Evolutionary conservation across 129 eudicot species (phyloP).

Genomic region (Saposhnikovia divaricata): DNA sequence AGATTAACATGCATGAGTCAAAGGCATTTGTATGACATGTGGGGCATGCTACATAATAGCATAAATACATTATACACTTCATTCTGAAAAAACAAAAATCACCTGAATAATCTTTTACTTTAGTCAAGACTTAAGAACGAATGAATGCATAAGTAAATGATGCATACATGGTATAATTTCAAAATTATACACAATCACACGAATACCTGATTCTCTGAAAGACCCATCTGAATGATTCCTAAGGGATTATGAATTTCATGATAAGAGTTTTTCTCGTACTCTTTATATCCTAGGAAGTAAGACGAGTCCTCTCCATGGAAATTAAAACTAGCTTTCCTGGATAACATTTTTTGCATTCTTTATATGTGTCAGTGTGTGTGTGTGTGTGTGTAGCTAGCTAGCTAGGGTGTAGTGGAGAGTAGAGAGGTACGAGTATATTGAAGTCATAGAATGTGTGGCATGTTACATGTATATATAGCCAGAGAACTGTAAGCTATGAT

Average conservation of each 20-base stretch:
- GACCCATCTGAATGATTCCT: slow-evolving; percentile 80
- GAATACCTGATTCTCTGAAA: slow-evolving; percentile 63
- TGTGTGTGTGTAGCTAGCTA: no score
- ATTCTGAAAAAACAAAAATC: no score
- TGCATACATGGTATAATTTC: neutral
- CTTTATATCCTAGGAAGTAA: slow-evolving; percentile 55
- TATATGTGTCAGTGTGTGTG: neutral
- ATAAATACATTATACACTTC: no score
- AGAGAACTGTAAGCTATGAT: neutral
- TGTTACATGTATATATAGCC: neutral
- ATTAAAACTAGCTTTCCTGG: no score
- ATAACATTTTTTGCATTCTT: slow-evolving; percentile 12
- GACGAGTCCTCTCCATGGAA: no score
- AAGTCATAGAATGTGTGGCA: neutral
- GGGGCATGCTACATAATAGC: slow-evolving; percentile 26
- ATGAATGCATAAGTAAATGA: neutral
- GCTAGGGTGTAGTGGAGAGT: neutral
- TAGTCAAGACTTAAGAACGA: no score
- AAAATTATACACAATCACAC: neutral
- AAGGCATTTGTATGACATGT: no score
- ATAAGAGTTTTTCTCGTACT: slow-evolving; percentile 49
- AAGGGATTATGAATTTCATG: slow-evolving; percentile 37
- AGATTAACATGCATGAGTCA: no score
- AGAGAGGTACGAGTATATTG: neutral
- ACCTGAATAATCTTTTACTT: neutral